Conservation (phyloP, 1,139 yeast genomes). For the Blastobotrys malaysiensis region DNA sequence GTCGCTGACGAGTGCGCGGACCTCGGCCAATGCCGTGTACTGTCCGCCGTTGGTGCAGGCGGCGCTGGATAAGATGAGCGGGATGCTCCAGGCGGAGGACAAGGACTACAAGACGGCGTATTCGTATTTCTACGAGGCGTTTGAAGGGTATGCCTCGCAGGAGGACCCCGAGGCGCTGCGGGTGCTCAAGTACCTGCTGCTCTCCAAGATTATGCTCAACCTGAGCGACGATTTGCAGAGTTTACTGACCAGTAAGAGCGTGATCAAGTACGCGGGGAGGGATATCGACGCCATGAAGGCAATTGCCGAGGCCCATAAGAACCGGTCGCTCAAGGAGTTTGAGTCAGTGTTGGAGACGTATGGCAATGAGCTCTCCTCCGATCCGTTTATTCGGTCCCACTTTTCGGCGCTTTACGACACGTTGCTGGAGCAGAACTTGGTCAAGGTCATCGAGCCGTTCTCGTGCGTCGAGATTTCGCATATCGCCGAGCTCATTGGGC, state of each 20-base stretch:
- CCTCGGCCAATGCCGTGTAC: slow-evolving; percentile 92
- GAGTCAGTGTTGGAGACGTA: slow-evolving; percentile 72
- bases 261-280: slow-evolving; percentile 69
- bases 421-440: slow-evolving; percentile 83
- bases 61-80: slow-evolving; percentile 90
- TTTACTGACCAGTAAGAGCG: slow-evolving; percentile 72
- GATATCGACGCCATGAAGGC: slow-evolving; percentile 89
- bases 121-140: slow-evolving; percentile 91
- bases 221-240: slow-evolving; percentile 79
- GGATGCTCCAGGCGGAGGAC: slow-evolving; percentile 93
- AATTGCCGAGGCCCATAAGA: slow-evolving; percentile 81
- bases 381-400: slow-evolving; percentile 85
- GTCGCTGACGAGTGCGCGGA: slow-evolving; percentile 89
- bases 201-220: slow-evolving; percentile 90
- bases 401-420: slow-evolving; percentile 91
- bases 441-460: slow-evolving; percentile 93
- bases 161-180: slow-evolving; percentile 56
- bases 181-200: slow-evolving; percentile 84
- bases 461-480: slow-evolving; percentile 90
- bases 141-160: slow-evolving; percentile 70
- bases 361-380: slow-evolving; percentile 72
- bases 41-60: slow-evolving; percentile 95
- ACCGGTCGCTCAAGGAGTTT: slow-evolving; percentile 86
- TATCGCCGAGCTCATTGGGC: slow-evolving; percentile 80
- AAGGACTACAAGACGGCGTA: slow-evolving; percentile 94